A percentile compares a stretch with the other conserved stretches of the same genome.
These are phyloP conservation scores for Eucalyptus marginata DNA, from an alignment of 345 rosid genomes.

Conservation along the genomic window DNA sequence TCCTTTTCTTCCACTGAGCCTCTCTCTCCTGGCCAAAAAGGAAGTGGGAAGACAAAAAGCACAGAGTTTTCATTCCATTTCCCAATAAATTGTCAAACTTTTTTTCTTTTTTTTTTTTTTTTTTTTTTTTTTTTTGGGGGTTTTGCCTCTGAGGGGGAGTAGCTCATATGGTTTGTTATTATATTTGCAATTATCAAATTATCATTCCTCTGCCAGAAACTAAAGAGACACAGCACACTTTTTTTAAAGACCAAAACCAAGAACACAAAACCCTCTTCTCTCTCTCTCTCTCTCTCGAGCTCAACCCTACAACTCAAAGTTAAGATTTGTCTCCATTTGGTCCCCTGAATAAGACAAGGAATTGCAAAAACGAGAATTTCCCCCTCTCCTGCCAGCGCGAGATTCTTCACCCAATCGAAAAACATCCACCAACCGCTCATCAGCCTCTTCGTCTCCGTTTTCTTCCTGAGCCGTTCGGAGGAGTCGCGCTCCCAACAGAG, in stretches of 20 bases:
- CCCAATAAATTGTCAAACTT: neutral
- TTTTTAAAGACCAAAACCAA: neutral
- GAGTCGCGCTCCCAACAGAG: neutral
- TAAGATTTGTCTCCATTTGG: neutral
- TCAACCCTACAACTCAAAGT: neutral
- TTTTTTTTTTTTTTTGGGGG: rapidly evolving
- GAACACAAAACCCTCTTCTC: neutral
- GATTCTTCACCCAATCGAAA: neutral
- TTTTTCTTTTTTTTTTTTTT: rapidly evolving
- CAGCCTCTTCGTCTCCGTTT: neutral
- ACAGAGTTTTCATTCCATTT: neutral
- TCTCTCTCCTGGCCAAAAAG: neutral
- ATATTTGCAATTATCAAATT: neutral
- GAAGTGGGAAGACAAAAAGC: neutral
- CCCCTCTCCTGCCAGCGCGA: neutral
- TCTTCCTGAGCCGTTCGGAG: neutral
- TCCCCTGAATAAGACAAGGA: neutral
- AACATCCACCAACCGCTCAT: neutral
- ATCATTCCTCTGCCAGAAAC: neutral
- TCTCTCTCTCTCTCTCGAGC: neutral
- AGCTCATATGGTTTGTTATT: neutral
- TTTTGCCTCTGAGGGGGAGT: neutral
- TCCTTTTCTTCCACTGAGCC: neutral
- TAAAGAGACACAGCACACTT: neutral
- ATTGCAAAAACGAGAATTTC: neutral